phyloP scores from a whole-genome alignment of 2,329 filamentous ascomycete genomes.

The Trichophyton equinum region DNA sequence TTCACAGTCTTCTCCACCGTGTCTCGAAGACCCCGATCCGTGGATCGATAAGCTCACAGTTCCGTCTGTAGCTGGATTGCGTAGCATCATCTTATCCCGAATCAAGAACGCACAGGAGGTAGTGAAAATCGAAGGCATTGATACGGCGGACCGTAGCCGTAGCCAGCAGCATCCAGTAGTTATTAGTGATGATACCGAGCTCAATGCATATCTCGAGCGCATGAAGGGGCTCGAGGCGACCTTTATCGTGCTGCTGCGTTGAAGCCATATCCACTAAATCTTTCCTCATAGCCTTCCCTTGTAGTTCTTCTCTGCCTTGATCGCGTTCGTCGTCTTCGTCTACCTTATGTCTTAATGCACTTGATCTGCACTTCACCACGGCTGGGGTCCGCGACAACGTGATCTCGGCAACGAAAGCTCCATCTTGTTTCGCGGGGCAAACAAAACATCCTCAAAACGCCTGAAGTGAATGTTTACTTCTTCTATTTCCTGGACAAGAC shows the following conservation, averaged over 20 bases:
- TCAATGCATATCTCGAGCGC: constrained; percentile 59
- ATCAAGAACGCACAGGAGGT: constrained; percentile 46
- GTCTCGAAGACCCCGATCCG: constrained; percentile 35
- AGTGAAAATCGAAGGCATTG: constrained; percentile 51
- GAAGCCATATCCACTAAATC: background rate
- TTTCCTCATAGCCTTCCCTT: background rate
- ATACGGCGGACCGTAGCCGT: constrained; percentile 44
- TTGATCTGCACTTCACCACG: background rate
- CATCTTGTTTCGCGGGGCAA: background rate
- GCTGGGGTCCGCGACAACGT: background rate
- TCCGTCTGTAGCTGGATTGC: constrained; percentile 49
- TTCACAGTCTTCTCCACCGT: constrained; percentile 41
- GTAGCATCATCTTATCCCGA: constrained; percentile 48
- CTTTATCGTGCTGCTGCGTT: constrained; percentile 33
- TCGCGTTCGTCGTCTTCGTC: background rate
- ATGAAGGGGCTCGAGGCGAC: constrained; percentile 44
- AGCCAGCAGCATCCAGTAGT: constrained; percentile 33
- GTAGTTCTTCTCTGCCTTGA: background rate
- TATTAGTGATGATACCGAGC: constrained; percentile 59
- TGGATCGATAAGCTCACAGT: constrained; percentile 55
- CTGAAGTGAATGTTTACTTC: background rate
- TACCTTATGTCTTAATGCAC: too few species aligned
- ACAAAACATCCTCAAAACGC: background rate
- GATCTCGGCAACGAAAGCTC: background rate
- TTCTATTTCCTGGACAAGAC: background rate